Evolutionary conservation across 2,329 filamentous ascomycete genomes (phyloP).

Genomic region (Pseudofabraea citricarpa): DNA sequence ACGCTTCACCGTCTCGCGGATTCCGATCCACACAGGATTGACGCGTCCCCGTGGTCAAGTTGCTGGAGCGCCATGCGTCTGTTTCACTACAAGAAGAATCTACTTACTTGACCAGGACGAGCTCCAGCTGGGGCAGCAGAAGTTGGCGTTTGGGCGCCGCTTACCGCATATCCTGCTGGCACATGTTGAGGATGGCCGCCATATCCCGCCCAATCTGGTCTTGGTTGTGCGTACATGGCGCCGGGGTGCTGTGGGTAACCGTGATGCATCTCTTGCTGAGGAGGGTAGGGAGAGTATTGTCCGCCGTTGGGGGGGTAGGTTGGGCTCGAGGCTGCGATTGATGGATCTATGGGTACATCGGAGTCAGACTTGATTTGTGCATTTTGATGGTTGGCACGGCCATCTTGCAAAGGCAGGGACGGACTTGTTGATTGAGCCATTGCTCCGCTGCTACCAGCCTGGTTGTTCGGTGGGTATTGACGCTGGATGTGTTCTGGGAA

Average conservation of each 20-base stretch:
- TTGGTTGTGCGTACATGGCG: conserved; percentile 62
- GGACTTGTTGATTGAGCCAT: conserved; percentile 99
- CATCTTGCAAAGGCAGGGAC: conserved; percentile 86
- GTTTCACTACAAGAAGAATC: conserved; percentile 4
- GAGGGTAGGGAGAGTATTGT: conserved; percentile 84
- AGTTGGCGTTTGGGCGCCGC: conserved; percentile 40
- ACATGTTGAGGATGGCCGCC: conserved; percentile 37
- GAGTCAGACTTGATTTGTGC: conserved; percentile 86
- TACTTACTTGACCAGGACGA: conserved; percentile 56
- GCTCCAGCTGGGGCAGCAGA: conserved; percentile 47
- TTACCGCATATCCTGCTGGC: conserved; percentile 24
- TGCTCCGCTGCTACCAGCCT: conserved; percentile 72
- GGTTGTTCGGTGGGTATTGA: conserved; percentile 73
- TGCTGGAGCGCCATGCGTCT: background rate
- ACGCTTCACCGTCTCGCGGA: too few species aligned
- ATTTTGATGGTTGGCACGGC: conserved; percentile 68
- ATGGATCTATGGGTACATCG: conserved; percentile 98
- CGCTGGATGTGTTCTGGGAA: conserved; percentile 87
- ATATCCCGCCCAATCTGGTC: conserved; percentile 73
- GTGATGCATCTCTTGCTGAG: conserved; percentile 81
- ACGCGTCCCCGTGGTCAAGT: background rate
- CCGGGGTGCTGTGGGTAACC: conserved; percentile 60
- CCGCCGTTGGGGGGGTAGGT: conserved; percentile 71
- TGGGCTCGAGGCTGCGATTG: conserved; percentile 88
- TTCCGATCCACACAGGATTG: too few species aligned